These are phyloP conservation scores for Sclerotinia glacialis DNA, from an alignment of 2,329 filamentous ascomycete species.

Conservation along the genomic window DNA sequence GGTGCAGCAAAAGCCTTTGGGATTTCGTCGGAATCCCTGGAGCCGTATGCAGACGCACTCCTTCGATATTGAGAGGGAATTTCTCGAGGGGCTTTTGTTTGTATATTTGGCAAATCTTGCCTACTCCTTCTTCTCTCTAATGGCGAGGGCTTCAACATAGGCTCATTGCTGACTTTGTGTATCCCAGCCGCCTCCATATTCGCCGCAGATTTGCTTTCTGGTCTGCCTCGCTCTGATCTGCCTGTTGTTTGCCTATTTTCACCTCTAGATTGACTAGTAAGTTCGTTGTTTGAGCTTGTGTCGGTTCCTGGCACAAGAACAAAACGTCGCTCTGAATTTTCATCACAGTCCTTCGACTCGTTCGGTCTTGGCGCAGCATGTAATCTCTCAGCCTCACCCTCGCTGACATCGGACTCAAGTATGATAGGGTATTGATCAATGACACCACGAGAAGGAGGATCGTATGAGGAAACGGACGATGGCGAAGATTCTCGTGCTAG, in stretches of 20 bases:
- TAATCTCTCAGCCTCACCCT: constrained; percentile 35
- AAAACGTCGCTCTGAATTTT: constrained; percentile 57
- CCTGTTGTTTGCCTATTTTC: constrained; percentile 29
- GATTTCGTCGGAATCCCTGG: constrained; percentile 27
- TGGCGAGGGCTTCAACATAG: constrained; percentile 22
- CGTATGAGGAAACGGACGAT: constrained; percentile 45
- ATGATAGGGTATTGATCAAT: constrained; percentile 68
- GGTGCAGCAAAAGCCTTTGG: constrained; percentile 38
- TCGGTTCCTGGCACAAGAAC: constrained; percentile 50
- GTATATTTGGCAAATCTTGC: constrained; percentile 38
- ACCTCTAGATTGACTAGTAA: neutral
- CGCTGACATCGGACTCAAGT: constrained; percentile 52
- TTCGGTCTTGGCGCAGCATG: constrained; percentile 30
- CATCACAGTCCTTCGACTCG: constrained; percentile 26
- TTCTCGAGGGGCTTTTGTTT: constrained; percentile 38
- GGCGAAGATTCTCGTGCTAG: constrained; percentile 54
- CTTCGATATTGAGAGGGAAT: constrained; percentile 36
- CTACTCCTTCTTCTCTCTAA: constrained; percentile 33
- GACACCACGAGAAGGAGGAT: constrained; percentile 59
- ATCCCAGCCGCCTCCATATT: constrained; percentile 8
- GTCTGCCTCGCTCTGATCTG: constrained; percentile 4
- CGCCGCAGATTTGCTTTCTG: constrained; percentile 1
- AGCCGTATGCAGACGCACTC: constrained; percentile 35
- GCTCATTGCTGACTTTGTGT: neutral
- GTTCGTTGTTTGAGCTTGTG: constrained; percentile 21